Evolutionary conservation across 2,329 filamentous ascomycete genomes (phyloP), one percentile per base, ranked within the genome.

Genomic region (Penicillium sp.): DNA sequence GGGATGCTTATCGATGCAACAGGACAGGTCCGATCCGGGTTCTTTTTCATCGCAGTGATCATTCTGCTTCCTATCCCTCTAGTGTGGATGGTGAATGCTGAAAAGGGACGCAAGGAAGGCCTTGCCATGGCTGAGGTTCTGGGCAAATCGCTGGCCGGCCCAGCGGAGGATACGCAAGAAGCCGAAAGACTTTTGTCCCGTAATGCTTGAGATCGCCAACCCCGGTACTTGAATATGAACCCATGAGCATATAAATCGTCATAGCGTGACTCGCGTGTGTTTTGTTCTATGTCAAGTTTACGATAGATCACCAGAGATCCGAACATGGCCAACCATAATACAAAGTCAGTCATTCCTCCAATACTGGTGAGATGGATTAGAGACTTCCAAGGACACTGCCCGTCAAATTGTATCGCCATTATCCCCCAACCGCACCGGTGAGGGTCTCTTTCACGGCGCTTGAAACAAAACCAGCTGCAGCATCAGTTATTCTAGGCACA

Each of bases 41-140:
- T 96, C 62, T 91, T 86, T 79, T 95, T 96, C 60, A 74, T 96
- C 23, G 86, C 86, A 0, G 75, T 80, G 1, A 66, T 96, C n/a
- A 83, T 96, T 3, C 81, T 84, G 1, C 62, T 94, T 2, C 89
- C 90, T 0, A 85, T 87, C 10, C 86, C 87, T 2, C 68, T 96
- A 33, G 83, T 96, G 51, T 87, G 79, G 67, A 78, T 86, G 46
- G 85, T 95, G 1, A 62, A 69, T 42, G 64, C 62, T 3, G 64
- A 67, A 23, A 57, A 62, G 26, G 67, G 67, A 2, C 61, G 58
- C 5, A 43, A 36, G 7, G 61, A 64, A 39, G 67, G 46, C 2
- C 28, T 63, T 19, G 51, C 57, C 4, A 64, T 66, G 57, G 58
- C 58, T 1, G 53, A 57, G n/a, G 46, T 30, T 11, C 18, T 62